Conservation (phyloP, 2,329 filamentous ascomycete species). For the Corniculantispora saksenae region DNA sequence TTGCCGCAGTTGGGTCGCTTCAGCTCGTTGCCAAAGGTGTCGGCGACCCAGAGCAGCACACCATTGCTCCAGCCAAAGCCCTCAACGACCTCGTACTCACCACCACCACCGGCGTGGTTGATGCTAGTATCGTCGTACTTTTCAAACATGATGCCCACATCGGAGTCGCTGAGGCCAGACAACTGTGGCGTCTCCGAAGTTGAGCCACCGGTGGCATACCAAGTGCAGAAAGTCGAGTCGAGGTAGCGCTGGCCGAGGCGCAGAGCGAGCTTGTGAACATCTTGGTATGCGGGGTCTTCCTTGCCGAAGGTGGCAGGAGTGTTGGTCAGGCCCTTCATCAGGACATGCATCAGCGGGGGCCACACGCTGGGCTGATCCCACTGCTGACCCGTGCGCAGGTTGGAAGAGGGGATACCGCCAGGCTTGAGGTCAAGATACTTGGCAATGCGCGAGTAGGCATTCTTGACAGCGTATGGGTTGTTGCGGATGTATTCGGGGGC, state of each 20-base stretch:
- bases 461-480: conserved; percentile 59
- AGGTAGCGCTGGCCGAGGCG: conserved; percentile 65
- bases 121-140: conserved; percentile 64
- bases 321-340: conserved; percentile 63
- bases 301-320: conserved; percentile 57
- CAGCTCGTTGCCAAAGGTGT: conserved; percentile 59
- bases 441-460: conserved; percentile 54
- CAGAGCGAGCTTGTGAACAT: conserved; percentile 57
- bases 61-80: conserved; percentile 73
- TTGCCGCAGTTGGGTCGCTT: conserved; percentile 57
- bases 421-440: conserved; percentile 51
- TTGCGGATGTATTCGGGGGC: conserved; percentile 57
- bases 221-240: conserved; percentile 69
- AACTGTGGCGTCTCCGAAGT: conserved; percentile 55
- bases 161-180: conserved; percentile 42
- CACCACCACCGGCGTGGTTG: conserved; percentile 63
- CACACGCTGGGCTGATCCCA: conserved; percentile 73
- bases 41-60: conserved; percentile 65
- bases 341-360: conserved; percentile 66
- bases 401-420: conserved; percentile 64
- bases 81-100: conserved; percentile 69
- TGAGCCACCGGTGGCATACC: conserved; percentile 66
- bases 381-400: conserved; percentile 62
- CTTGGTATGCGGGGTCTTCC: conserved; percentile 54
- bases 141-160: conserved; percentile 66